phyloP scores from a whole-genome alignment of 2,329 filamentous ascomycete genomes.

The Exophiala alcalophila region DNA sequence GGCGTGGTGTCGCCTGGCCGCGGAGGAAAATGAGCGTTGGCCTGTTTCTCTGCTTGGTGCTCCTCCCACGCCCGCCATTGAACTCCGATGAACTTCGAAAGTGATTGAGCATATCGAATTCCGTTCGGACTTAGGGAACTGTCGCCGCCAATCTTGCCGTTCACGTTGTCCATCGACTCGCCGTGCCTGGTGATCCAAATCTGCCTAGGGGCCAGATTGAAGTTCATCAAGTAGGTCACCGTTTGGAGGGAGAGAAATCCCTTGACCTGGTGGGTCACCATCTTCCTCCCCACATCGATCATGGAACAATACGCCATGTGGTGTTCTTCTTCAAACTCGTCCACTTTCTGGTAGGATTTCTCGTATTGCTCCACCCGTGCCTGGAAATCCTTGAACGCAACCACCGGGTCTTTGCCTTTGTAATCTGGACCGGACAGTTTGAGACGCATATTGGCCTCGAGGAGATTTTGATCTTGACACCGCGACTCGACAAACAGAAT shows the following conservation, averaged over 20 bases:
- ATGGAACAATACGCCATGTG: constrained; percentile 96
- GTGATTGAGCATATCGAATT: constrained; percentile 70
- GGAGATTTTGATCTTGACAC: constrained; percentile 76
- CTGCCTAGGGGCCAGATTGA: constrained; percentile 90
- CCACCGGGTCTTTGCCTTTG: constrained; percentile 82
- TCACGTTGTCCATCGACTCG: constrained; percentile 81
- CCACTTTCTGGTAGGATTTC: constrained; percentile 86
- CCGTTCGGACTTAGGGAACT: constrained; percentile 80
- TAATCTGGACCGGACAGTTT: constrained; percentile 97
- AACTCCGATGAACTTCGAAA: constrained; percentile 78
- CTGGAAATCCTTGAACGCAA: constrained; percentile 86
- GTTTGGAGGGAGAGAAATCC: constrained; percentile 91
- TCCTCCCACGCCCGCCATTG: constrained; percentile 80
- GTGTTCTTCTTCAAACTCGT: constrained; percentile 83
- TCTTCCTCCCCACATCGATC: constrained; percentile 94
- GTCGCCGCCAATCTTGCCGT: constrained; percentile 87
- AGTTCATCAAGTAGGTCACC: constrained; percentile 91
- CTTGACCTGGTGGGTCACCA: constrained; percentile 83
- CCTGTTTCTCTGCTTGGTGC: constrained; percentile 74
- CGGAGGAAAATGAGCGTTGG: constrained; percentile 80
- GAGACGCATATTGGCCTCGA: constrained; percentile 95
- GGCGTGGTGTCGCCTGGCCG: constrained; percentile 87
- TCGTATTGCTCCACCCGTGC: constrained; percentile 89
- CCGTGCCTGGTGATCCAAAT: constrained; percentile 98
- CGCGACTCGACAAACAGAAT: constrained; percentile 95